Evolutionary conservation across 257 asterid genomes (phyloP).

Genomic region (Thymus mandschuricus): DNA sequence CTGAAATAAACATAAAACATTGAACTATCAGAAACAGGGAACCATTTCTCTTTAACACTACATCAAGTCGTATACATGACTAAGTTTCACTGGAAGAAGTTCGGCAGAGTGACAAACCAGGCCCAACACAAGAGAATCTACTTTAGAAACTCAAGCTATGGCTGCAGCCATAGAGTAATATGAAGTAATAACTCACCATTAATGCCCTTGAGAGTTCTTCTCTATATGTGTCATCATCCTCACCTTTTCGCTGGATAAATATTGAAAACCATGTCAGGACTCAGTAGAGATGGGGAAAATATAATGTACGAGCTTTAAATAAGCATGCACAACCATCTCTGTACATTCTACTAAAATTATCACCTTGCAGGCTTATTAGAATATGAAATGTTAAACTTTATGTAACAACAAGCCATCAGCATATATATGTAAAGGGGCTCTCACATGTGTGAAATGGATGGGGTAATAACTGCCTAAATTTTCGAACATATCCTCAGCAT

Average conservation of each 20-base stretch:
- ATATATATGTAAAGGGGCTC: conserved; percentile 41
- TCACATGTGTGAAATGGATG: conserved; percentile 90
- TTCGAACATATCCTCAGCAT: conserved; percentile 72
- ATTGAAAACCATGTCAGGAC: conserved; percentile 31
- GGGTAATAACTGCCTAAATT: conserved; percentile 87
- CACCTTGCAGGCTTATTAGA: conserved; percentile 6
- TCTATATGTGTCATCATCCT: conserved; percentile 63
- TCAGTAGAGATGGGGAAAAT: conserved; percentile 29
- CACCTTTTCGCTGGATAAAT: conserved; percentile 63
- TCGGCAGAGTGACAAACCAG: conserved; percentile 24
- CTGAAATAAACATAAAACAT: conserved; percentile 8
- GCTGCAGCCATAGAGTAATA: conserved; percentile 15
- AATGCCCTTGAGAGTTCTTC: conserved; percentile 86
- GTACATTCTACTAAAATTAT: conserved; percentile 5
- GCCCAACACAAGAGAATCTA: conserved; percentile 2
- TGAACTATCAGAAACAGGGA: not conserved
- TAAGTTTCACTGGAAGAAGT: not conserved
- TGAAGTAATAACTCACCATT: conserved; percentile 63
- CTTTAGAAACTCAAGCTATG: conserved; percentile 23
- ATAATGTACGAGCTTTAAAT: conserved; percentile 13
- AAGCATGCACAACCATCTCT: conserved; percentile 15
- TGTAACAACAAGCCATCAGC: conserved; percentile 22
- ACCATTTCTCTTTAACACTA: not conserved
- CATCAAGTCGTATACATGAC: conserved; percentile 16
- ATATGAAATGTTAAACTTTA: not conserved